Evolutionary conservation across 2,329 filamentous ascomycete genomes (phyloP).

Genomic region (Chaetothyriales sp.): DNA sequence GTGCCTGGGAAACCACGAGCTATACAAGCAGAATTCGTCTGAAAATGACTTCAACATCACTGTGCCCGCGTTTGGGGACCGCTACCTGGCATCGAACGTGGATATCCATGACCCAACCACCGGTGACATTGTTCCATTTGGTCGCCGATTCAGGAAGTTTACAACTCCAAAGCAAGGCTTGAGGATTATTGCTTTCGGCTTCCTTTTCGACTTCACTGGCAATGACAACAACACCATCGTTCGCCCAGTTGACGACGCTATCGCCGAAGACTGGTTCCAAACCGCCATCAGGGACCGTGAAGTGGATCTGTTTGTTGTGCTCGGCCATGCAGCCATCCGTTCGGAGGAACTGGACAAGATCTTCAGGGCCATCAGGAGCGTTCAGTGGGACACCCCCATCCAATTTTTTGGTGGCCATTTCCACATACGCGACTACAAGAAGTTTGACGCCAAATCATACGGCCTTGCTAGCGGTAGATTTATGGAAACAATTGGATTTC

Average conservation of each 20-base stretch:
- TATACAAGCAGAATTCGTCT: constrained; percentile 69
- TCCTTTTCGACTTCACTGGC: constrained; percentile 82
- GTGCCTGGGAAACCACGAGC: constrained; percentile 83
- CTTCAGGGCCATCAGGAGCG: constrained; percentile 60
- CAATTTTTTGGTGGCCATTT: constrained; percentile 84
- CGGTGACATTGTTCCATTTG: constrained; percentile 57
- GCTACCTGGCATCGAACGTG: constrained; percentile 81
- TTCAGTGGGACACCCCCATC: constrained; percentile 69
- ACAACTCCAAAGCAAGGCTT: constrained; percentile 79
- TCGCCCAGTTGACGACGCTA: constrained; percentile 59
- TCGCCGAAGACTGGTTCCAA: constrained; percentile 80
- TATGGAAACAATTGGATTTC: constrained; percentile 88
- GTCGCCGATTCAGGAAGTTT: constrained; percentile 73
- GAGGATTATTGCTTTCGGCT: constrained; percentile 75
- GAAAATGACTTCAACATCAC: constrained; percentile 64
- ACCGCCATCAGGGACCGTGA: constrained; percentile 63
- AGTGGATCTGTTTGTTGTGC: constrained; percentile 72
- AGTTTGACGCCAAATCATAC: constrained; percentile 62
- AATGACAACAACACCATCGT: constrained; percentile 87
- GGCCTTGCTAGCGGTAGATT: constrained; percentile 80
- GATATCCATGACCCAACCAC: constrained; percentile 67
- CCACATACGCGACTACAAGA: constrained; percentile 71
- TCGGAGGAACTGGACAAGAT: constrained; percentile 66
- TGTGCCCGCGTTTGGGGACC: constrained; percentile 64
- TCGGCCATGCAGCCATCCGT: constrained; percentile 69